Percentiles rank a stretch among this genome's conserved stretches.
These are phyloP conservation scores for Cicer arietinum DNA, from an alignment of 306 rosid genomes.

Conservation along the genomic window DNA sequence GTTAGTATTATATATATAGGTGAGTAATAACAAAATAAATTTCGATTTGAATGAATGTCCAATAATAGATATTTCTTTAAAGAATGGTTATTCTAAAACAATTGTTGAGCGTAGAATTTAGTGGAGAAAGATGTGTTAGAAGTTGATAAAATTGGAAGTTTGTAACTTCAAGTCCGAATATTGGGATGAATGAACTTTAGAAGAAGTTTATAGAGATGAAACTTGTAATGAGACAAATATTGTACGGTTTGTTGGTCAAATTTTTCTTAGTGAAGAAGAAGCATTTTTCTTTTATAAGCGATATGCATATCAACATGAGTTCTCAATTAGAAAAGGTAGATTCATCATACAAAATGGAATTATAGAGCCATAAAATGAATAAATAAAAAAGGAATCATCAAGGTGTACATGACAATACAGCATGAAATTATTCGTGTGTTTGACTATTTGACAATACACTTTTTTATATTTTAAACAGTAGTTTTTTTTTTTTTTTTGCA, in stretches of 20 bases:
- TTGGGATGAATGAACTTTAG: too few relatives aligned
- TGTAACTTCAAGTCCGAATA: not conserved
- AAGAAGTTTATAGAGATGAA: not conserved
- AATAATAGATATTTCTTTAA: not conserved
- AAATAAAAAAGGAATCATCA: too few relatives aligned
- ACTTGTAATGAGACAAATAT: not conserved
- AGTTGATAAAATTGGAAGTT: not conserved
- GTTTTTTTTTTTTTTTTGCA: too few relatives aligned
- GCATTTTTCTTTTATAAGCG: not conserved
- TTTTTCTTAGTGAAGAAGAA: slow-evolving; percentile 12
- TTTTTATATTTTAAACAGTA: too few relatives aligned
- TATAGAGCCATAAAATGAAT: too few relatives aligned
- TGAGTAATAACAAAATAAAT: not conserved
- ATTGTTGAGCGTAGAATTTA: not conserved
- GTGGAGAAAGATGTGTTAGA: not conserved
- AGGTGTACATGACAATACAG: too few relatives aligned
- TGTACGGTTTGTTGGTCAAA: slow-evolving; percentile 1
- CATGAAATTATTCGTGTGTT: too few relatives aligned
- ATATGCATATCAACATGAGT: not conserved
- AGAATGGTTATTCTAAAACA: not conserved
- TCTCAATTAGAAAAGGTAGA: slow-evolving; percentile 9
- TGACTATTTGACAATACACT: too few relatives aligned
- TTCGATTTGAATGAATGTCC: not conserved
- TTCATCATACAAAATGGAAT: not conserved
- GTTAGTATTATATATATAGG: not conserved